Evolutionary conservation across 2,329 filamentous ascomycete genomes (phyloP).

Genomic region (Paecilomyces sp.): DNA sequence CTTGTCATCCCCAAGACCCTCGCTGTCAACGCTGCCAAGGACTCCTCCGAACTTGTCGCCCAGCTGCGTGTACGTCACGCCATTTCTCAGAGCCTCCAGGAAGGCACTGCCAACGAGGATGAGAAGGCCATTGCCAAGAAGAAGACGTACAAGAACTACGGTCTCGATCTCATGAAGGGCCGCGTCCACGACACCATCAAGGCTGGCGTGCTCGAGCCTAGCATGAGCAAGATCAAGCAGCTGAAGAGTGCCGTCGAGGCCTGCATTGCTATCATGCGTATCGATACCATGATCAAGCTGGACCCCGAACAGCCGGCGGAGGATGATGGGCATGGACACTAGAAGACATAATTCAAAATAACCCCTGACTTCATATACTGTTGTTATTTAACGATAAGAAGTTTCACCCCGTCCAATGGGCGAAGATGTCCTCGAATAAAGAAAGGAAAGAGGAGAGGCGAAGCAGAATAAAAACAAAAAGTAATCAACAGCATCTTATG

Average conservation of each 20-base stretch:
- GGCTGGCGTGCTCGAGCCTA: slow-evolving; percentile 90
- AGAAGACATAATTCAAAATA: slow-evolving; percentile 14
- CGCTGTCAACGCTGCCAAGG: slow-evolving; percentile 94
- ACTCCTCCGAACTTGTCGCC: slow-evolving; percentile 88
- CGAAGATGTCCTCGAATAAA: neutral
- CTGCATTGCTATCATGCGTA: slow-evolving; percentile 98
- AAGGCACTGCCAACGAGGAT: slow-evolving; percentile 69
- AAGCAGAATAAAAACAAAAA: neutral
- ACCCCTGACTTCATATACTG: slow-evolving; percentile 1
- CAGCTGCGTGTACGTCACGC: slow-evolving; percentile 93
- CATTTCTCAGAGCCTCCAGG: slow-evolving; percentile 82
- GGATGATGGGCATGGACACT: slow-evolving; percentile 83
- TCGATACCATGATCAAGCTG: slow-evolving; percentile 96
- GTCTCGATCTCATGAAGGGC: slow-evolving; percentile 79
- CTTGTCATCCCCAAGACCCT: slow-evolving; percentile 94
- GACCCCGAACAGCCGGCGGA: slow-evolving; percentile 76
- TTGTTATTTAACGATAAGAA: slow-evolving; percentile 1
- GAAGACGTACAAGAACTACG: slow-evolving; percentile 99
- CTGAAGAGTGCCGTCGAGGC: slow-evolving; percentile 98
- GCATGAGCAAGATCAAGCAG: slow-evolving; percentile 96
- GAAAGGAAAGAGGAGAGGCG: neutral
- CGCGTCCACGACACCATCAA: slow-evolving; percentile 92
- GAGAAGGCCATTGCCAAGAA: slow-evolving; percentile 86
- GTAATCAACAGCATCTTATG: neutral
- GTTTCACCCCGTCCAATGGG: neutral